phyloP scores from a whole-genome alignment of 257 asterid species.

The Hygrophila difformis region DNA sequence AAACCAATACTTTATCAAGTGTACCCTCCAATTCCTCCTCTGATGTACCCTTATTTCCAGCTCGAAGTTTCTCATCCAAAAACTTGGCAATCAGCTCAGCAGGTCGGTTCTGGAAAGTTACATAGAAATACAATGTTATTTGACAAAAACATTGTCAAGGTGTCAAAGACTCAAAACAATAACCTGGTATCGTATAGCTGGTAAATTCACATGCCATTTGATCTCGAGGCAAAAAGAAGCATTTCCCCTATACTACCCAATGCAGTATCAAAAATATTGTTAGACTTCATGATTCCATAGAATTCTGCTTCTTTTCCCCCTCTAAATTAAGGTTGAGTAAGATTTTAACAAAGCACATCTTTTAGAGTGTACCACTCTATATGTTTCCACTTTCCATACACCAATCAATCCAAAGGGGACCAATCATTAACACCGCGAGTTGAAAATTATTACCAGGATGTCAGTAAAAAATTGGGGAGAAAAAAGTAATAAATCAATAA shows the following conservation, averaged over 20 bases:
- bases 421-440: neutral
- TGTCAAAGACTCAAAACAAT: too few relatives aligned
- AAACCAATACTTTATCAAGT: constrained; percentile 87
- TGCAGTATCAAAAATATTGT: neutral
- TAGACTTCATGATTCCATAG: neutral
- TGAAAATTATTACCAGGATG: too few relatives aligned
- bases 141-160: too few relatives aligned
- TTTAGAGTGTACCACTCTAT: too few relatives aligned
- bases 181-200: too few relatives aligned
- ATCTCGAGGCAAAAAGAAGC: too few relatives aligned
- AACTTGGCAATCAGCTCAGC: constrained; percentile 96
- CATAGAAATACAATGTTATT: too few relatives aligned
- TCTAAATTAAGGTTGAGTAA: neutral
- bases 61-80: constrained; percentile 96
- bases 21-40: constrained; percentile 99
- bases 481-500: too few relatives aligned
- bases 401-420: neutral
- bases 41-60: constrained; percentile 97
- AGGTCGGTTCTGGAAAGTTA: constrained; percentile 71
- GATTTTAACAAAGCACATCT: neutral
- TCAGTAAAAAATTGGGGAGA: too few relatives aligned
- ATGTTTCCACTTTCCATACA: neutral
- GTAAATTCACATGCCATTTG: neutral
- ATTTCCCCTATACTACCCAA: too few relatives aligned
- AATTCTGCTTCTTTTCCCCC: neutral